Base-by-base conservation (phyloP, 306 rosid genomes). In the Abrus precatorius region DNA sequence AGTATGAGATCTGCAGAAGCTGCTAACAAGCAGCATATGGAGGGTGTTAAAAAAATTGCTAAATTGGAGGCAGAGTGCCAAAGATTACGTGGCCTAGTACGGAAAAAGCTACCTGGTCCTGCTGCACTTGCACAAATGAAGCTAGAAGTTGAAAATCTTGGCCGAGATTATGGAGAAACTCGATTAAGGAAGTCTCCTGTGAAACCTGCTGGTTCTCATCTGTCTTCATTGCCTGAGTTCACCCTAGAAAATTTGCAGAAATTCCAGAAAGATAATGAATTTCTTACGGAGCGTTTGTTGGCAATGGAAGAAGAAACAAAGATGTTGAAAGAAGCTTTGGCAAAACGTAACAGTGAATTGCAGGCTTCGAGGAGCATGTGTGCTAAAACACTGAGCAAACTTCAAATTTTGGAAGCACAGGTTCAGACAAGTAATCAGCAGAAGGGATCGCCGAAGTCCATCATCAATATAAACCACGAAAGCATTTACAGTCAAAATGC, bases 91-190 rank as follows among this genome's bases (percentile, higher is more conserved):
- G 99, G 97, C 77, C 90, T 96, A 70, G 99, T 96, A 80, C 84
- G 99, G 78, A 96, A 96, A 81, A 96, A 92, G 90, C 74, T 96
- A 79, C 99, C 99, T 40, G 99, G 99, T 85, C 98, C 99, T 65
- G 99, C 99, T 77, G 99, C 99, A 36, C 92, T 96, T 63, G 99
- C 99, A 7, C 99, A 96, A 79, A 96, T 96, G 99, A 96, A 93
- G 92, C 84, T 92, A 43, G 99, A 96, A 87, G 99, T 96, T 81
- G 98, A 96, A 76, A 96, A 65, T 89, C 93, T 96, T 75, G 99
- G 99, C 74, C 85, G 94, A 64, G 99, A 95, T 75, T 90, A 88
- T 70, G 98, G 97, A 43, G 99, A 96, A 13, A 77, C 84, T 78
- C 87, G 98, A 75, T 75, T 89, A 10, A 88, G 90, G 90, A 90